Evolutionary conservation across 2,329 filamentous ascomycete species (phyloP).

Genomic region (Aspergillus neoniger): DNA sequence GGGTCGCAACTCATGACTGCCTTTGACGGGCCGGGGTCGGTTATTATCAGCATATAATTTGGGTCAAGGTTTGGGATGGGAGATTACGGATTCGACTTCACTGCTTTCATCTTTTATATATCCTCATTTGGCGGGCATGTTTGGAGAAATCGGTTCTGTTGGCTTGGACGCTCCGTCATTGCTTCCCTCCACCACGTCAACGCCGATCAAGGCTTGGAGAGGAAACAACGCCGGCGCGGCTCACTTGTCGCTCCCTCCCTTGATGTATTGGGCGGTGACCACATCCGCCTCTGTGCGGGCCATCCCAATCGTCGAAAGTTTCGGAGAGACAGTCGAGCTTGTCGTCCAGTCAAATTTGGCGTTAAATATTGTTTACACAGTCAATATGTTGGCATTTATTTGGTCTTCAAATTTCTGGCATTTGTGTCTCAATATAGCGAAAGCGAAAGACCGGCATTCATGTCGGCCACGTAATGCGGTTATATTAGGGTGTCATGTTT

Average conservation of each 20-base stretch:
- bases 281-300: constrained; percentile 7
- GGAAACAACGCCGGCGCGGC: constrained; percentile 10
- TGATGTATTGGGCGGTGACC: constrained; percentile 12
- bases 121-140: constrained; percentile 19
- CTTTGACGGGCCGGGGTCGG: constrained; percentile 12
- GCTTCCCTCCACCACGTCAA: constrained; percentile 12
- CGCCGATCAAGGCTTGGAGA: neutral
- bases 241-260: constrained; percentile 6
- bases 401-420: constrained; percentile 2
- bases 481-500: neutral
- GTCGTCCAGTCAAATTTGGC: constrained; percentile 8
- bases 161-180: constrained; percentile 16
- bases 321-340: constrained; percentile 11
- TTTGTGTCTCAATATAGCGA: neutral
- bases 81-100: constrained; percentile 18
- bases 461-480: neutral
- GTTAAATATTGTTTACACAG: constrained; percentile 20
- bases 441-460: neutral
- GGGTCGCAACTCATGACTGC: constrained; percentile 21
- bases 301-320: constrained; percentile 12
- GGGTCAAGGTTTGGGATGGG: constrained; percentile 17
- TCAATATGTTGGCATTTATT: constrained; percentile 13
- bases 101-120: constrained; percentile 18
- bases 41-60: constrained; percentile 17
- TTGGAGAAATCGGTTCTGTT: constrained; percentile 20